Base-by-base conservation (phyloP, 768 basidiomycete species). In the Phanerodontia chrysosporium region DNA sequence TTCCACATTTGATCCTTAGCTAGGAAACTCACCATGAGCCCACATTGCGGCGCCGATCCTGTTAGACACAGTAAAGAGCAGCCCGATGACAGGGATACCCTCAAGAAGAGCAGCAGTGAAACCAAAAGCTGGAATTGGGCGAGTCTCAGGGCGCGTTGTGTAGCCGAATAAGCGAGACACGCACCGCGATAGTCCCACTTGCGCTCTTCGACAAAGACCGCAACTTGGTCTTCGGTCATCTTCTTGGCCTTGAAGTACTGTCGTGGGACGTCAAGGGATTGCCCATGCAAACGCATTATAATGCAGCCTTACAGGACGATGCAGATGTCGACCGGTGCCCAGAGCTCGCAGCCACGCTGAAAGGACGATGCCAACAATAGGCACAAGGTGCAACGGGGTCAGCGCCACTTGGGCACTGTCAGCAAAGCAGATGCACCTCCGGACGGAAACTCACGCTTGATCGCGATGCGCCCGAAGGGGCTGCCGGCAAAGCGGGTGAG, bases 41-140 rank as follows among this genome's bases (percentile, higher is more conserved):
- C 93, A 97, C 95, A 97, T 96, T 1, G 93, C 93, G 2, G 92
- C 95, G 6, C 94, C 94, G 25, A 96, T 82, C 6, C 92, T 80
- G 69, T 96, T 95, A 0, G 92, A 94, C 18, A 96, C 77, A 1
- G 86, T 86, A 69, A 96, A 92, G 10, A 89, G 72, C 4, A 96
- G 73, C 0, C 95, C 95, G 2, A 93, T 66, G 58, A 97, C 80
- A 0, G 95, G 95, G 0, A 96, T 73, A 1, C 81, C 80, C 72
- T 97, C 95, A 2, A 95, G 75, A 5, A 96, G 74, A 0, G 92
- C 85, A 0, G 95, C 90, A 0, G 83, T 71, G 68, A 96, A 95
- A 4, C 95, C 95, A 66, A 97, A 97, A 0, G 80, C 92, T 93
- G 35, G 4, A 42, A 16, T 25, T 39, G 29, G 6, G 1, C 18